These are phyloP conservation scores for Fusarium sororula DNA, from an alignment of 2,329 filamentous ascomycete species.

Conservation along the genomic window DNA sequence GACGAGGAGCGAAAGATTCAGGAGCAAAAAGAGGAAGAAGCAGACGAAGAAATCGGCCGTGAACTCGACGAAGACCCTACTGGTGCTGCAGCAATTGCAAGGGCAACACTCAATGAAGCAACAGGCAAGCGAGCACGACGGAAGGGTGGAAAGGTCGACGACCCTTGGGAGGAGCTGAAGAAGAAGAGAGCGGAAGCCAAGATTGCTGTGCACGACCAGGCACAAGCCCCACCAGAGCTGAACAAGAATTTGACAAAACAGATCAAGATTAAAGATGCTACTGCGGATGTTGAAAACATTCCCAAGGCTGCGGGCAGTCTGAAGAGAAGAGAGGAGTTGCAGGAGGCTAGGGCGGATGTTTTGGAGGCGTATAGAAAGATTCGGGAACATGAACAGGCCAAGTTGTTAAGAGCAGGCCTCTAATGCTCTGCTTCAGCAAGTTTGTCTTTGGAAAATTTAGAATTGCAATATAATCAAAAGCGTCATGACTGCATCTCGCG, in stretches of 20 bases:
- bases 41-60: conserved; percentile 69
- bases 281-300: conserved; percentile 49
- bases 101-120: conserved; percentile 51
- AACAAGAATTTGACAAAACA: conserved; percentile 56
- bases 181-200: conserved; percentile 68
- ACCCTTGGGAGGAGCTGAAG: conserved; percentile 82
- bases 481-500: background rate
- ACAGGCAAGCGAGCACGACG: conserved; percentile 54
- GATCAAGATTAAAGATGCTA: conserved; percentile 47
- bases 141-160: conserved; percentile 65
- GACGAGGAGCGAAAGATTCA: conserved; percentile 71
- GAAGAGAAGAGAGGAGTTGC: conserved; percentile 52
- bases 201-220: conserved; percentile 66
- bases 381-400: conserved; percentile 50
- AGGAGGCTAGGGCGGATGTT: conserved; percentile 48
- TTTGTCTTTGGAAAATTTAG: background rate
- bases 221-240: conserved; percentile 79
- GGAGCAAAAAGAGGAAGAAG: conserved; percentile 71
- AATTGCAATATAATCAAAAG: background rate
- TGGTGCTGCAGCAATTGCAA: conserved; percentile 57
- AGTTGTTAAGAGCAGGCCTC: conserved; percentile 32
- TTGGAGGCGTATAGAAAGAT: conserved; percentile 53
- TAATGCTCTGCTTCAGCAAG: conserved; percentile 10
- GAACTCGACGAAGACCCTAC: conserved; percentile 68
- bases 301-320: conserved; percentile 53